Base-by-base conservation (phyloP, 805 yeast species). In the Lipomyces mesembrius region DNA sequence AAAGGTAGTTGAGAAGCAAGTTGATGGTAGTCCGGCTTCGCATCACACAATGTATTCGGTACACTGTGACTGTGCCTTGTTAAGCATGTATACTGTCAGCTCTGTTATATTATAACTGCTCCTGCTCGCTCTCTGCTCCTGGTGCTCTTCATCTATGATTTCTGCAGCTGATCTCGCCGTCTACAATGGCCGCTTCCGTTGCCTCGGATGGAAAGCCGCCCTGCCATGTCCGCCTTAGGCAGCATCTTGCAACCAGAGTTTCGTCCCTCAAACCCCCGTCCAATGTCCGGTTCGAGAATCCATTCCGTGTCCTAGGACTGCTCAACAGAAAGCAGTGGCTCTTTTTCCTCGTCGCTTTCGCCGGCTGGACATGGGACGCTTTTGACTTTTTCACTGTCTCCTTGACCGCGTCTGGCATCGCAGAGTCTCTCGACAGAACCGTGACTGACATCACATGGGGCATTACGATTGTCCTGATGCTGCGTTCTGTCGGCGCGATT, bases 351-450 rank as follows among this genome's bases (percentile, higher is more conserved):
- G 80, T 87, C 73, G 91, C 90, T 1, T 84, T 86, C 71, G 75
- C 79, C 43, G 89, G 87, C 43, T 89, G 93, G 92, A 82, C 89
- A 2, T 82, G 88, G 83, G 93, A 88, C 72, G 88, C 91, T 2
- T 83, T 88, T 76, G 92, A 88, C 73, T 89, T 87, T 77, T 89
- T 89, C 74, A 79, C 85, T 35, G 88, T 87, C 9, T 83, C 89
- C 12, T 80, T 87, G 59, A 83, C 86, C 62, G 87, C 84, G 2
- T 65, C 83, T 1, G 76, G 79, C 2, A 80, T 89, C 61, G 88
- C 91, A 37, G 72, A 75, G 52, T 74, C 83, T 2, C 82, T 88
- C 61, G 80, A 78, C 51, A 79, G 75, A 25, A 66, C 81, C 20
- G 81, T 84, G 32, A 79, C 81, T 29, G 84, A 83, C 59, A 81